Conservation (phyloP, 2,329 filamentous ascomycete genomes). For the Ophiostoma tasmaniense region DNA sequence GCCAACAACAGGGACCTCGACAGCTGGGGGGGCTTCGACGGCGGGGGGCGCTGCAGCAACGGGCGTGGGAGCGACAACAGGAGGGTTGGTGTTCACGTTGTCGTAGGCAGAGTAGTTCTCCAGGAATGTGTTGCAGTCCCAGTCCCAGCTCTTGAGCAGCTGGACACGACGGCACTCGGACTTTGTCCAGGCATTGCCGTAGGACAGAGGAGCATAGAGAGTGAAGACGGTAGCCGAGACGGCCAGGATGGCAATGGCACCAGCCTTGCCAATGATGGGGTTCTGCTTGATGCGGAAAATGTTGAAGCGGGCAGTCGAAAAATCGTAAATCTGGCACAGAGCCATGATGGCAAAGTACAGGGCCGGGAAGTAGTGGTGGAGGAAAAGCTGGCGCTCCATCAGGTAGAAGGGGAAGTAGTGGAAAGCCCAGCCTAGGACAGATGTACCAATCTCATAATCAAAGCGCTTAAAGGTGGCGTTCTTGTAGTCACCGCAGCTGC, state of each 20-base stretch:
- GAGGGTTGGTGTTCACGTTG: slow-evolving; percentile 23
- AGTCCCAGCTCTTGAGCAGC: slow-evolving; percentile 85
- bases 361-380: slow-evolving; percentile 97
- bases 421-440: slow-evolving; percentile 87
- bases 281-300: slow-evolving; percentile 59
- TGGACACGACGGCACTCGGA: slow-evolving; percentile 78
- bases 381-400: slow-evolving; percentile 95
- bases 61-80: slow-evolving; percentile 14
- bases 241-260: slow-evolving; percentile 64
- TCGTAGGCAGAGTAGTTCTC: slow-evolving; percentile 52
- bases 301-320: slow-evolving; percentile 63
- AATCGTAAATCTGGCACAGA: slow-evolving; percentile 85
- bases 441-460: slow-evolving; percentile 90
- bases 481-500: slow-evolving; percentile 79
- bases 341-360: slow-evolving; percentile 90
- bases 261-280: slow-evolving; percentile 65
- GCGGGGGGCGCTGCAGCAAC: slow-evolving; percentile 3
- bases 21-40: background rate
- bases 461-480: slow-evolving; percentile 86
- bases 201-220: slow-evolving; percentile 81
- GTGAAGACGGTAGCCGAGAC: slow-evolving; percentile 68
- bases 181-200: slow-evolving; percentile 92
- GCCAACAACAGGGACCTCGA: slow-evolving; percentile 22
- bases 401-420: slow-evolving; percentile 99
- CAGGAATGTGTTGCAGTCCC: slow-evolving; percentile 93